Conservation (phyloP, 331 rosid species). For the Malus hybrid region DNA sequence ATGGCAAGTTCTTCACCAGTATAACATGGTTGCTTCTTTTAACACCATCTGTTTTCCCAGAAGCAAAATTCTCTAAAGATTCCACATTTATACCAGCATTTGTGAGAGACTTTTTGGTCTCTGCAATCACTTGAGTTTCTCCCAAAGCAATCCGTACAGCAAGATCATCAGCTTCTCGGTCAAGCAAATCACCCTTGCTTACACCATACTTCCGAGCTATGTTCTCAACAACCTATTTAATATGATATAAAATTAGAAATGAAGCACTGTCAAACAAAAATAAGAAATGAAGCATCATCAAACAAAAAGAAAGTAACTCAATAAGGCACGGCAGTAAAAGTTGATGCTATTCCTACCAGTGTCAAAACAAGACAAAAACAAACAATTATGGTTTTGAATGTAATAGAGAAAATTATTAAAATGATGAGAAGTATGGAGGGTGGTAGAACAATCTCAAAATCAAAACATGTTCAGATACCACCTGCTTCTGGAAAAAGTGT, state of each 20-base stretch:
- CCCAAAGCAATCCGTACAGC: conserved; percentile 84
- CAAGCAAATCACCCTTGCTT: conserved; percentile 75
- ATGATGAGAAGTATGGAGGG: background rate
- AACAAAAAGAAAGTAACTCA: conserved; percentile 10
- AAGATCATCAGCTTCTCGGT: conserved; percentile 74
- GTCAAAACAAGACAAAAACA: background rate
- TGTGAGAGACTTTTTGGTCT: conserved; percentile 70
- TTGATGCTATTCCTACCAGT: background rate
- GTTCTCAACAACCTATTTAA: conserved; percentile 66
- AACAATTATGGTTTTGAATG: background rate
- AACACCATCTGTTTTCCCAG: conserved; percentile 47
- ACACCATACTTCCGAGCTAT: conserved; percentile 78
- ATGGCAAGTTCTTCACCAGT: conserved; percentile 87
- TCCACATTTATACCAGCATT: conserved; percentile 83
- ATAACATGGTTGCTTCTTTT: conserved; percentile 92
- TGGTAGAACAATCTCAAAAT: background rate
- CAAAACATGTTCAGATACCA: background rate
- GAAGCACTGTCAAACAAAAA: background rate
- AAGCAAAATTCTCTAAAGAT: conserved; percentile 62
- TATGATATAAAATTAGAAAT: background rate
- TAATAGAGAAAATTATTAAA: background rate
- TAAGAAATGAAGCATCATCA: background rate
- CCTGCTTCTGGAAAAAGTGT: background rate
- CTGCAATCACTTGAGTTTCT: conserved; percentile 85
- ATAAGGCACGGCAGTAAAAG: background rate